Evolutionary conservation across 2,329 filamentous ascomycete species (phyloP), one percentile per base, ranked within the genome.

Genomic region (Blastomyces emzantsi): DNA sequence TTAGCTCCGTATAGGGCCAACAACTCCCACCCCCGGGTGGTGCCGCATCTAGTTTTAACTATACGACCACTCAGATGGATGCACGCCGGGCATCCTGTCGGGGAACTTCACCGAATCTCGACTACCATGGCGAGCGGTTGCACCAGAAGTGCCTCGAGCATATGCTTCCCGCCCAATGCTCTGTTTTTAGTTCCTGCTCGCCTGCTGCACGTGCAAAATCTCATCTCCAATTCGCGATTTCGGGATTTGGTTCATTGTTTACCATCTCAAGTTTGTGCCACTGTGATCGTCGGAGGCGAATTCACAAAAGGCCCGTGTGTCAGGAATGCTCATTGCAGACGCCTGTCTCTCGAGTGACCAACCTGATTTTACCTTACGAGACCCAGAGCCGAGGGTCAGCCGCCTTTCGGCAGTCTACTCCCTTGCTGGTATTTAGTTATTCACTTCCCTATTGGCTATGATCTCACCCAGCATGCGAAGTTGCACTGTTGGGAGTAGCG

Each of bases 321-420:
- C 54, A 6, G 33, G 33, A 56, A 2, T 39, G 8, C 19, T 56
- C 33, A 17, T 54, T 7, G 5, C 25, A 54, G 30, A 54, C 28
- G 13, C 25, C 51, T 54, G 3, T 30, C 17, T 15, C 33, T 33
- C 19, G 13, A 58, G n/a, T 28, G 6, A 6, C 15, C 13, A 36
- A 17, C n/a, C n/a, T 22, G 41, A 25, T 17, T 28, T 41, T 28
- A 25, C 36, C 36, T 11, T 25, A 25, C n/a, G 43, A 28, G 13
- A 43, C 22, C 55, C 55, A 43, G 56, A 45, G 56, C 39, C 56
- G 41, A 45, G 41, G 56, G 22, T 45, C 56, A 59, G 22, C 56
- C 22, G 55, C 55, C 8, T 45, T 52, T 47, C 17, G 39, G 30
- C 22, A 45, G 25, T 45, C 19, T 6, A 30, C 11, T 45, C 22